Evolutionary conservation across 768 basidiomycete species (phyloP), one percentile per base, ranked within the genome.

Genomic region (Phaffia australis): DNA sequence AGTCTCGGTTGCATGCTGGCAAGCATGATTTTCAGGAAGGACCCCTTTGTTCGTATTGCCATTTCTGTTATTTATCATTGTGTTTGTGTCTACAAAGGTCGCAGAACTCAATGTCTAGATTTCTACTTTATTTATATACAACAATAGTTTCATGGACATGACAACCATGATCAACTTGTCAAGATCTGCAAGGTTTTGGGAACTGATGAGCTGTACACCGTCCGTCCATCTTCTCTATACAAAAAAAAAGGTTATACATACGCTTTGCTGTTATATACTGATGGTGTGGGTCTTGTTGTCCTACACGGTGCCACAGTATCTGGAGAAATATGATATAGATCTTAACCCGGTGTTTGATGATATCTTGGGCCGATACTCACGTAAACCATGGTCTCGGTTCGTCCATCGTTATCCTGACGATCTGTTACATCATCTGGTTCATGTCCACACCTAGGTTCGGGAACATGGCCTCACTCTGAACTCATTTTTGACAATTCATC

Each of bases 281-380:
- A 42, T 42, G 6, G 35, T 42, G 35, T 11, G 6, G 11, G 6
- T 42, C 35, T 42, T 42, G 35, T 11, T 42, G 11, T 42, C 4
- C 35, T 5, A 42, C 11, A 42, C 35, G 35, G 5, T 54, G n/a
- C 16, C 16, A 54, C n/a, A 54, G 2, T 72, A 72, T 66, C 70
- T 78, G 63, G 77, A 78, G 35, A 71, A 72, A 59, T 63, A 63
- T 47, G 46, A 54, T n/a, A 21, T 63, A 23, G 49, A 25, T n/a
- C 61, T 63, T 25, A 47, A 63, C 57, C 47, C 61, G 21, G n/a
- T 54, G 14, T 52, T 23, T n/a, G 49, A 32, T 14, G 23, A 52
- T n/a, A 48, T 54, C 25, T 23, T 63, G 11, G 32, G 21, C 14
- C 30, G 46, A 54, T 23, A 48, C 42, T 21, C 21, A 4, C 35